A percentile compares a stretch with the other conserved stretches of the same genome.
Evolutionary conservation across 352 stramenopile genomes (phyloP).

Genomic region (Globisporangium megalacanthum): DNA sequence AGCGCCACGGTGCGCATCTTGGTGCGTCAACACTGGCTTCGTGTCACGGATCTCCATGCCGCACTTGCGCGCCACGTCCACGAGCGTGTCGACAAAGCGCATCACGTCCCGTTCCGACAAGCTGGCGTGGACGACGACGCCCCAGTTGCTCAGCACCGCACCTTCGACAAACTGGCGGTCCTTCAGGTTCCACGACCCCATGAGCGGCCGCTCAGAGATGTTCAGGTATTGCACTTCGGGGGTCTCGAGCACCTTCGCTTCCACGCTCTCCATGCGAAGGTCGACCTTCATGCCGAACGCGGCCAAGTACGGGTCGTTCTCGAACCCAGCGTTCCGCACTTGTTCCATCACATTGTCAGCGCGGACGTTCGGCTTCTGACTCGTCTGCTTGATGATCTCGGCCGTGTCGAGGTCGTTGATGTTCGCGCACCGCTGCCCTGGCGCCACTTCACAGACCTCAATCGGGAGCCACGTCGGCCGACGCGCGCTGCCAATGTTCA

Average conservation of each 20-base stretch:
- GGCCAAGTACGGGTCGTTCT: constrained; percentile 58
- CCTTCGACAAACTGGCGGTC: constrained; percentile 65
- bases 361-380: constrained; percentile 37
- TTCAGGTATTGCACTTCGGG: constrained; percentile 62
- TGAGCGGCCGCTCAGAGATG: constrained; percentile 49
- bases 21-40: constrained; percentile 36
- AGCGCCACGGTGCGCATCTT: constrained; percentile 24
- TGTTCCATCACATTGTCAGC: constrained; percentile 57
- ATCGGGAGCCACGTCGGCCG: constrained; percentile 67
- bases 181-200: constrained; percentile 72
- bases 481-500: constrained; percentile 61
- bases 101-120: constrained; percentile 27
- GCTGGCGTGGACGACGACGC: constrained; percentile 42
- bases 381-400: constrained; percentile 77
- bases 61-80: constrained; percentile 26
- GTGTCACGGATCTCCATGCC: constrained; percentile 35
- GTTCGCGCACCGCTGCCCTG: constrained; percentile 62
- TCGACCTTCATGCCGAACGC: constrained; percentile 63
- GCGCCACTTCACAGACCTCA: constrained; percentile 72
- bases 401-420: constrained; percentile 78
- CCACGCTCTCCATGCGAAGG: constrained; percentile 36
- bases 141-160: constrained; percentile 46
- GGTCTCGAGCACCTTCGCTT: constrained; percentile 44
- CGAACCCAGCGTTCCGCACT: constrained; percentile 54
- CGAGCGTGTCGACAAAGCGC: constrained; percentile 39